phyloP scores from a whole-genome alignment of 179 eudicot genomes.

The Silene vulgaris region DNA sequence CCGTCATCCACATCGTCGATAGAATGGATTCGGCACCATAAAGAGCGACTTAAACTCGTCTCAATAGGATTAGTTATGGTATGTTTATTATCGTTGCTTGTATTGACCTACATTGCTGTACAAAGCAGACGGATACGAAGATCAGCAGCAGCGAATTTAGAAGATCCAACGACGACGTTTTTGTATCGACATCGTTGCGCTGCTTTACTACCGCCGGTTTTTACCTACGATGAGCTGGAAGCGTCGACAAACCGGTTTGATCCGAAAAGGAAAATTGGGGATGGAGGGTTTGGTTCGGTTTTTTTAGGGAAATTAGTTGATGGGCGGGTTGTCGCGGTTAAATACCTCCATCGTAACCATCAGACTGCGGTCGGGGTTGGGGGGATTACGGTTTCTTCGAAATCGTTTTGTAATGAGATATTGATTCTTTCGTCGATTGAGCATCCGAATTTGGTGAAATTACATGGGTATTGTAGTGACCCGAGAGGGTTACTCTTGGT shows the following conservation, averaged over 20 bases:
- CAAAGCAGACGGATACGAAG: slow-evolving; percentile 20
- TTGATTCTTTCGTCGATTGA: slow-evolving; percentile 62
- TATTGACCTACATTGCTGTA: slow-evolving; percentile 26
- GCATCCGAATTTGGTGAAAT: slow-evolving; percentile 72
- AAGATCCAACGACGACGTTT: slow-evolving; percentile 56
- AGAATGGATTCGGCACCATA: slow-evolving; percentile 26
- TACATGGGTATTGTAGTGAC: slow-evolving; percentile 85
- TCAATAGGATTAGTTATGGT: slow-evolving; percentile 26
- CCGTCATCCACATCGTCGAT: too few species aligned
- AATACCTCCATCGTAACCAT: slow-evolving; percentile 57
- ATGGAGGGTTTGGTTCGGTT: slow-evolving; percentile 88
- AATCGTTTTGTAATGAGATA: slow-evolving; percentile 82
- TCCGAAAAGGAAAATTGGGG: slow-evolving; percentile 67
- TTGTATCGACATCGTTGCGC: slow-evolving; percentile 66
- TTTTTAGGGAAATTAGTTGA: slow-evolving; percentile 56
- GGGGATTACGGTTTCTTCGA: slow-evolving; percentile 40
- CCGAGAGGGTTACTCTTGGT: slow-evolving; percentile 74
- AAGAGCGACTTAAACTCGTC: slow-evolving; percentile 23
- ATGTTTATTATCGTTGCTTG: slow-evolving; percentile 31
- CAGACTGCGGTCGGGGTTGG: slow-evolving; percentile 22
- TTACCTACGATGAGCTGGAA: slow-evolving; percentile 80
- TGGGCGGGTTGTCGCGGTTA: slow-evolving; percentile 60
- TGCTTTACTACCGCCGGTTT: slow-evolving; percentile 67
- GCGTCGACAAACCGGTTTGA: slow-evolving; percentile 68
- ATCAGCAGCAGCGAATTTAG: slow-evolving; percentile 9